phyloP scores from a whole-genome alignment of 2,329 filamentous ascomycete genomes.

The Aspergillus brasiliensis region DNA sequence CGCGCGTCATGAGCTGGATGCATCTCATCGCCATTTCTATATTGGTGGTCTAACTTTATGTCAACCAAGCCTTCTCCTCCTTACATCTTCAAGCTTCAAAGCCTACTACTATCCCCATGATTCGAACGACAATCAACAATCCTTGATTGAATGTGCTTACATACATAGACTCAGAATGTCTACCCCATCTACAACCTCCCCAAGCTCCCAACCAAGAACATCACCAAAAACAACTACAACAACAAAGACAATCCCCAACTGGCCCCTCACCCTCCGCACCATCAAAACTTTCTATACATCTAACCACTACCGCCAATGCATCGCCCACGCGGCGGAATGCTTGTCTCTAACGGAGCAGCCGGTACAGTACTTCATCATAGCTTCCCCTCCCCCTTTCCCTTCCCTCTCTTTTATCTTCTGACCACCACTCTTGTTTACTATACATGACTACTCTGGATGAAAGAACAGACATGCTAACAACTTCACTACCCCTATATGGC shows the following conservation, averaged over 20 bases:
- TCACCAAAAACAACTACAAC: not conserved
- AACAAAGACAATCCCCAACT: conserved; percentile 29
- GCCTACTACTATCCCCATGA: not conserved
- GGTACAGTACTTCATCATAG: conserved; percentile 22
- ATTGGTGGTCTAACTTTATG: not conserved
- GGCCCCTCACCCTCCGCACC: conserved; percentile 35
- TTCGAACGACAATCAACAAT: too few relatives aligned
- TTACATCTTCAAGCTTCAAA: not conserved
- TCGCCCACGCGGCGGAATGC: conserved; percentile 33
- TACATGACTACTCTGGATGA: too few relatives aligned
- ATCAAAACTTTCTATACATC: conserved; percentile 41
- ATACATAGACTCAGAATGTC: not conserved
- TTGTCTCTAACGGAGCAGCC: conserved; percentile 28
- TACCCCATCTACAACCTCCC: not conserved
- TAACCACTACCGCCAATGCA: conserved; percentile 46
- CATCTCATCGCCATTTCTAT: not conserved
- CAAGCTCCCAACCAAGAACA: not conserved
- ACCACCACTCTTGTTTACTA: too few relatives aligned
- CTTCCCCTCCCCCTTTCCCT: conserved; percentile 8
- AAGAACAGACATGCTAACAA: not conserved
- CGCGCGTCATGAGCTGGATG: not conserved
- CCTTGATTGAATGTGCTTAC: too few relatives aligned
- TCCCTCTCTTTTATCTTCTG: too few relatives aligned
- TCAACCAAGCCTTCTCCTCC: too few relatives aligned
- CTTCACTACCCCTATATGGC: too few relatives aligned